These are phyloP conservation scores for Syzygium oleosum DNA, from an alignment of 345 rosid species.

Conservation along the genomic window DNA sequence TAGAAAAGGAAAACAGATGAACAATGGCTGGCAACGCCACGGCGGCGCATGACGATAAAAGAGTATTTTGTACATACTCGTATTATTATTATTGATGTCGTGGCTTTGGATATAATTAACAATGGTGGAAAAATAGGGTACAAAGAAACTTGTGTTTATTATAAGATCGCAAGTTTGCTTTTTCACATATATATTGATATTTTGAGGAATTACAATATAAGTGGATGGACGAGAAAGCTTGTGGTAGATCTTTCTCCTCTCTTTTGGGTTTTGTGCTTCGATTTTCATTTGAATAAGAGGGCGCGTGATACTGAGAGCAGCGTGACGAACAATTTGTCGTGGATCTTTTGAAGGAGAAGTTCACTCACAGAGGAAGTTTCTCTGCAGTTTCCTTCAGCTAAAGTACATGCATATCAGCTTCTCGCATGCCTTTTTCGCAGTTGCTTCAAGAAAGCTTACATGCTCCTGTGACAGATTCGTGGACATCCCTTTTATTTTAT, in stretches of 20 bases:
- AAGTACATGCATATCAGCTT: background rate
- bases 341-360: background rate
- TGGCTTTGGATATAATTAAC: background rate
- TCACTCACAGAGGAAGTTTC: background rate
- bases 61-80: background rate
- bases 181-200: background rate
- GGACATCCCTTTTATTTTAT: background rate
- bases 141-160: background rate
- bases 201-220: background rate
- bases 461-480: background rate
- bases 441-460: background rate
- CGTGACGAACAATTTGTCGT: background rate
- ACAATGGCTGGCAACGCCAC: background rate
- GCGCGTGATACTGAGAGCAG: background rate
- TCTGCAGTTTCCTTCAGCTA: constrained; percentile 15
- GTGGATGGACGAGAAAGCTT: background rate
- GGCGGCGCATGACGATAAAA: fast-evolving
- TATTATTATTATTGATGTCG: background rate
- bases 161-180: background rate
- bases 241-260: background rate
- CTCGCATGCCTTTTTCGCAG: background rate
- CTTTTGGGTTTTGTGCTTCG: background rate
- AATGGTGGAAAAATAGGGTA: background rate
- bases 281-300: background rate
- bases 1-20: background rate